Conservation (phyloP, 2,329 filamentous ascomycete species). For the Cyanodermella asteris region DNA sequence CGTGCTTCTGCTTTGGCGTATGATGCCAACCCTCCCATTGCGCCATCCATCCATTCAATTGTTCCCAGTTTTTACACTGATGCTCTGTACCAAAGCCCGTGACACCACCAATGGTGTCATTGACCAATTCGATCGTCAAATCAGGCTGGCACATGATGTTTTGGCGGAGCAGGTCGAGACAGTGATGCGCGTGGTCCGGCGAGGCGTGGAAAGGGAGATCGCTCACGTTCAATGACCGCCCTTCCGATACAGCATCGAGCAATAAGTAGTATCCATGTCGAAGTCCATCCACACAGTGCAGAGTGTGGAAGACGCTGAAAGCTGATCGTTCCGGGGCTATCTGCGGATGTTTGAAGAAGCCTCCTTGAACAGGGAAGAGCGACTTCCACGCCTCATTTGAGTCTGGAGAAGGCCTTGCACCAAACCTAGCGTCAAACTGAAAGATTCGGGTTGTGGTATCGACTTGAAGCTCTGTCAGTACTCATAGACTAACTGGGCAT, state of each 20-base stretch:
- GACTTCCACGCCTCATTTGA: conserved; percentile 4
- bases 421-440: conserved; percentile 3
- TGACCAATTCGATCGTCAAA: conserved; percentile 3
- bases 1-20: neutral
- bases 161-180: conserved; percentile 5
- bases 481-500: no score
- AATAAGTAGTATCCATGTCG: conserved; percentile 1
- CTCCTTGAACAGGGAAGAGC: conserved; percentile 7
- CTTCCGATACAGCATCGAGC: conserved; percentile 1
- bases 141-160: conserved; percentile 6
- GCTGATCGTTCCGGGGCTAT: conserved; percentile 7
- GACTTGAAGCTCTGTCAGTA: no score
- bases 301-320: conserved; percentile 8
- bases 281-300: conserved; percentile 7
- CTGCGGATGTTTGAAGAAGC: conserved; percentile 8
- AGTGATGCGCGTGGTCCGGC: conserved; percentile 3
- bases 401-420: conserved; percentile 1
- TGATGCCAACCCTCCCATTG: conserved; percentile 4
- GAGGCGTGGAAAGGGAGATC: conserved; percentile 3
- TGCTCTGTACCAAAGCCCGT: conserved; percentile 4
- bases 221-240: neutral
- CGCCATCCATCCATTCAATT: conserved; percentile 3
- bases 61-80: conserved; percentile 3
- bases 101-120: conserved; percentile 2
- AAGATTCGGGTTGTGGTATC: neutral